A percentile compares a stretch with the other conserved stretches of the same genome.
These are phyloP conservation scores for Leptodermis oblonga DNA, from an alignment of 257 asterid species.

Conservation along the genomic window DNA sequence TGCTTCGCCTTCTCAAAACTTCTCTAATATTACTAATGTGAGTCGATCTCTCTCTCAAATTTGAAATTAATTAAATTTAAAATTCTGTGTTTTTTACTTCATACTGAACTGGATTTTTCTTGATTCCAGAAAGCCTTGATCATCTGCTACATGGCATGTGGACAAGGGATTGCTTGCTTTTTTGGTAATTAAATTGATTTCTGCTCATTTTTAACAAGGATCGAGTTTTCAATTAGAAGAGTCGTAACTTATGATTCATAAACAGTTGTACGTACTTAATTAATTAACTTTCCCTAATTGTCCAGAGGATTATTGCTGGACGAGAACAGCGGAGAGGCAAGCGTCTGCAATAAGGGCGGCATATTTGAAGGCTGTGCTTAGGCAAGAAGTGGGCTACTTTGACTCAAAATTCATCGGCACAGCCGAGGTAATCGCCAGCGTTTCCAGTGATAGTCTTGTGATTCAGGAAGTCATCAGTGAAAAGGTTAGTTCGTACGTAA, in stretches of 20 bases:
- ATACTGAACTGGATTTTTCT: too few relatives aligned
- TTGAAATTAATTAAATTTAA: neutral
- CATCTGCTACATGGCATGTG: constrained; percentile 72
- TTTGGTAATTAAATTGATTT: constrained; percentile 61
- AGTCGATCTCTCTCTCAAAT: neutral
- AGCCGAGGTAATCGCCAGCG: neutral
- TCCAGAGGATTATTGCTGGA: constrained; percentile 3
- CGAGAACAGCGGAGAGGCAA: neutral
- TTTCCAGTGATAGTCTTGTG: neutral
- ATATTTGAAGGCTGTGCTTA: neutral
- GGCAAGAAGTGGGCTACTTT: constrained; percentile 4
- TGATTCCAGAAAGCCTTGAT: constrained; percentile 57
- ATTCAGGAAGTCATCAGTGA: neutral
- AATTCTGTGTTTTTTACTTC: neutral
- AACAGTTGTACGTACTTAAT: too few relatives aligned
- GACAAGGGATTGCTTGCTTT: constrained; percentile 69
- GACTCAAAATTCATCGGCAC: neutral
- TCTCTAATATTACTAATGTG: constrained; percentile 51
- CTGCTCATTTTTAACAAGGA: constrained; percentile 15
- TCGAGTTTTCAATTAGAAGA: too few relatives aligned
- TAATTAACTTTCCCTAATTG: too few relatives aligned
- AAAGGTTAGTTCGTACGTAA: too few relatives aligned
- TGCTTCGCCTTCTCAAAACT: constrained; percentile 25
- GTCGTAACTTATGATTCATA: too few relatives aligned
- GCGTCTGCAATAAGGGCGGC: neutral